Conservation (phyloP, 768 basidiomycete genomes). For the Leucosporidium yakuticum region DNA sequence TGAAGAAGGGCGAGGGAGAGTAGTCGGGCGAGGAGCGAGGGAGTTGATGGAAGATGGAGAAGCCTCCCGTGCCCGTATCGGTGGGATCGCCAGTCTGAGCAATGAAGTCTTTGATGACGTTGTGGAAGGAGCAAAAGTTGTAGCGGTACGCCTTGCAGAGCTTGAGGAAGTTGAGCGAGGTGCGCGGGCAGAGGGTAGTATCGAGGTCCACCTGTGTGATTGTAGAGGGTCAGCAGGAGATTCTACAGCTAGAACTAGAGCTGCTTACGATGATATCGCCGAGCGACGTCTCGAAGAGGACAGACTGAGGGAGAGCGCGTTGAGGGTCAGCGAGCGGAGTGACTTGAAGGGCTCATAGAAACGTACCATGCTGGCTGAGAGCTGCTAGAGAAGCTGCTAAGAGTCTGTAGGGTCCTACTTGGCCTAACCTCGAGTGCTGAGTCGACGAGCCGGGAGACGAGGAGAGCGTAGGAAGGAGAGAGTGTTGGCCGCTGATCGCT, state of each 20-base stretch:
- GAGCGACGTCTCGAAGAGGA: constrained; percentile 90
- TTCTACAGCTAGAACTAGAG: neutral
- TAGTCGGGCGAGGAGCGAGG: constrained; percentile 57
- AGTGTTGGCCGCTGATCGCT: too few species aligned
- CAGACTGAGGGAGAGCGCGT: constrained; percentile 53
- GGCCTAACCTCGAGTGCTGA: too few species aligned
- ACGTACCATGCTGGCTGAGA: too few species aligned
- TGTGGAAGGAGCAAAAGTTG: constrained; percentile 95
- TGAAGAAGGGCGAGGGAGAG: constrained; percentile 31
- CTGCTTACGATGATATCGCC: constrained; percentile 70
- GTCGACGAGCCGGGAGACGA: too few species aligned
- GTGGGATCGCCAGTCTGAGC: constrained; percentile 96
- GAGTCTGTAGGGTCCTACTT: too few species aligned
- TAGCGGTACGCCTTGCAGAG: constrained; percentile 96
- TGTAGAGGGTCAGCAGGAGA: neutral
- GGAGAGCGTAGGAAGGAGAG: too few species aligned
- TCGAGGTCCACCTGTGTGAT: constrained; percentile 68
- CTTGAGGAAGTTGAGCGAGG: constrained; percentile 93
- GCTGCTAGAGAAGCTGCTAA: too few species aligned
- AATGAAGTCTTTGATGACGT: constrained; percentile 95
- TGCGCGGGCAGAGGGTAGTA: constrained; percentile 79
- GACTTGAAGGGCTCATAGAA: too few species aligned
- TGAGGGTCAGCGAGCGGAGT: too few species aligned
- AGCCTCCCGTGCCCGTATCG: constrained; percentile 88
- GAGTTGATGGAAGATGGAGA: constrained; percentile 84